phyloP scores from a whole-genome alignment of 2,329 filamentous ascomycete species.

The Emmonsiellopsis sp. region DNA sequence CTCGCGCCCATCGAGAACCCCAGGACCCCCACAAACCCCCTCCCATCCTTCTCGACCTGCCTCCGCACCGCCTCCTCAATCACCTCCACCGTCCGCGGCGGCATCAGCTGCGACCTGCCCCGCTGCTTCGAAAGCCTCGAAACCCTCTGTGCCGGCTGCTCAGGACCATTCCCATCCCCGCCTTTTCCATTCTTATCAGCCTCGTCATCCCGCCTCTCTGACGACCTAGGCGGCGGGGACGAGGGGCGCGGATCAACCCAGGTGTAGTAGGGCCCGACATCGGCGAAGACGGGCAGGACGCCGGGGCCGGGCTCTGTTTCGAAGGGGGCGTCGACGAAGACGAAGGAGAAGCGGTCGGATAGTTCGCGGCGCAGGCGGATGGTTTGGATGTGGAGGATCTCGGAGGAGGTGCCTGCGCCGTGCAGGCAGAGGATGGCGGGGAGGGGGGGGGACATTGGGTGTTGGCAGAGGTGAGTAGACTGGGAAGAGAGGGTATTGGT shows the following conservation, averaged over 20 bases:
- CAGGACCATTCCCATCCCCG: too few species aligned
- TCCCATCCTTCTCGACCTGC: constrained; percentile 28
- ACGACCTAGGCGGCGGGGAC: background rate
- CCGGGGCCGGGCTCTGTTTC: constrained; percentile 46
- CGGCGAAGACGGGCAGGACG: constrained; percentile 56
- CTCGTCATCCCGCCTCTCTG: background rate
- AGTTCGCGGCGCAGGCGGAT: constrained; percentile 47
- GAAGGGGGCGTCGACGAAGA: constrained; percentile 63
- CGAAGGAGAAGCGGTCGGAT: constrained; percentile 53
- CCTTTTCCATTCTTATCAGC: background rate
- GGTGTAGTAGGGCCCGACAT: constrained; percentile 54
- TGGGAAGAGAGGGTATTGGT: background rate
- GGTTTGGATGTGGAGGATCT: constrained; percentile 59
- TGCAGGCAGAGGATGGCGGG: constrained; percentile 71
- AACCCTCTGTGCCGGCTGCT: background rate
- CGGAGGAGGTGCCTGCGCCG: constrained; percentile 62
- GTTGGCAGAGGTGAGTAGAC: background rate
- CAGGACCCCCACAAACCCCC: constrained; percentile 51
- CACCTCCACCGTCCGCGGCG: constrained; percentile 34
- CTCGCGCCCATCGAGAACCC: constrained; percentile 61
- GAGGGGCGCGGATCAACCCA: constrained; percentile 38
- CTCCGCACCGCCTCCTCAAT: constrained; percentile 32
- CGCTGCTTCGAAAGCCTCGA: constrained; percentile 39
- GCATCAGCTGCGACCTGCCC: constrained; percentile 27
- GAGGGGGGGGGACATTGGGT: constrained; percentile 22